Base-by-base conservation (phyloP, 805 yeast genomes). In the Metschnikowia continentalis region DNA sequence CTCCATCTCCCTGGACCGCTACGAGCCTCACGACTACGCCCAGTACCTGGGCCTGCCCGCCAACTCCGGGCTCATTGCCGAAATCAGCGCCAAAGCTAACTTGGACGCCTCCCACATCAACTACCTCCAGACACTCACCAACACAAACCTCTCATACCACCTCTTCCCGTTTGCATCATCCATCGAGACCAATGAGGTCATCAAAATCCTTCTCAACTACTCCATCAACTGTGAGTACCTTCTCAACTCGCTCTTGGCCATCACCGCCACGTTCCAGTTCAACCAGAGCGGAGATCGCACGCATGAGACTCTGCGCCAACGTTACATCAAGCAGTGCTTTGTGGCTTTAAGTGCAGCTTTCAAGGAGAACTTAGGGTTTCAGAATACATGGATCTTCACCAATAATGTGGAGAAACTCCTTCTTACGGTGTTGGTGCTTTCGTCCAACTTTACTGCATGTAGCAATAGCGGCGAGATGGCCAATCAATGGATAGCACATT, bases 151-250 rank as follows among this genome's bases (percentile, higher is more conserved):
- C n/a, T 61, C 68, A 37, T 66, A 50, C 51, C 67, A 64, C 41
- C 46, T 72, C 19, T 71, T 67, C 51, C 77, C 77, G 7, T 71
- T 70, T 59, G 74, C 75, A 1, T 56, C 66, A 15, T 64, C 67
- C 44, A 59, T 68, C 11, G 74, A 67, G 45, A 51, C 60, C 32
- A 72, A 72, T 55, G 71, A 65, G 48, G 74, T 67, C 22, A 63
- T 69, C 19, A 61, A 62, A 42, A 44, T 65, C 20, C 54, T 65
- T 20, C 55, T 65, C 39, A 55, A 54, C 23, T 63, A 60, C 54
- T 58, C 56, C 60, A 47, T 49, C 20, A 51, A 53, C 10, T 63
- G 66, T 46, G 57, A 62, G 20, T 62, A 60, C 45, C 51, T 65
- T 26, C 52, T 64, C 23, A 55, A 64, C 15, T 50, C 66, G 42